Evolutionary conservation across 306 rosid species (phyloP).

Genomic region (Crotalaria pallida): DNA sequence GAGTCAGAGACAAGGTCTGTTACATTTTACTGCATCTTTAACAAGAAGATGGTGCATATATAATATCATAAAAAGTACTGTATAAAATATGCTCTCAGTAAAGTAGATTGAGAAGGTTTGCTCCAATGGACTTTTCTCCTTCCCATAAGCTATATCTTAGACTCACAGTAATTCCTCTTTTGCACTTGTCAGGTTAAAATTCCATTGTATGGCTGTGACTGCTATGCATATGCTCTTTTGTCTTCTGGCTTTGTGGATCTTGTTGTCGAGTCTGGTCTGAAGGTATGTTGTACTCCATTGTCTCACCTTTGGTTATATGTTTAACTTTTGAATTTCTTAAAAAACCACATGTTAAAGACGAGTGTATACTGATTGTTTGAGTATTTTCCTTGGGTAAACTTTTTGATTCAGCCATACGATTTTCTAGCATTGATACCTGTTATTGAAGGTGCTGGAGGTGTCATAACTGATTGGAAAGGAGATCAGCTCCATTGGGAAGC

Average conservation of each 20-base stretch:
- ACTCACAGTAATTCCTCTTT: background rate
- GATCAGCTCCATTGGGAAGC: constrained; percentile 78
- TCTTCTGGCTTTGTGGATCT: constrained; percentile 94
- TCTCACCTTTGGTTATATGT: constrained; percentile 11
- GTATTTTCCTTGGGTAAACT: background rate
- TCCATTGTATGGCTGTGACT: constrained; percentile 92
- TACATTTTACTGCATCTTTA: background rate
- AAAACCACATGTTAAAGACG: constrained; percentile 1
- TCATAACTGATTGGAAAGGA: constrained; percentile 95
- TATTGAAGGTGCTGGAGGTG: constrained; percentile 93
- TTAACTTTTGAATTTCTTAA: constrained; percentile 4
- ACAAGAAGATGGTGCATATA: background rate
- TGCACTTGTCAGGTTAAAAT: constrained; percentile 67
- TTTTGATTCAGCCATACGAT: constrained; percentile 76
- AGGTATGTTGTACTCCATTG: constrained; percentile 39
- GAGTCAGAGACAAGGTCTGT: constrained; percentile 77
- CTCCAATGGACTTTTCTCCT: background rate
- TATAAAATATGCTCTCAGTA: background rate
- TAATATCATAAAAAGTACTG: background rate
- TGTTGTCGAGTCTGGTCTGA: constrained; percentile 86
- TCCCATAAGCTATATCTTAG: background rate
- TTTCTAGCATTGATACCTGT: constrained; percentile 83
- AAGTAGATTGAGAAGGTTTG: background rate
- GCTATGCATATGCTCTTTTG: constrained; percentile 95
- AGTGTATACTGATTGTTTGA: background rate